Evolutionary conservation across 2,329 filamentous ascomycete genomes (phyloP).

Genomic region (Elsinoe fawcettii): DNA sequence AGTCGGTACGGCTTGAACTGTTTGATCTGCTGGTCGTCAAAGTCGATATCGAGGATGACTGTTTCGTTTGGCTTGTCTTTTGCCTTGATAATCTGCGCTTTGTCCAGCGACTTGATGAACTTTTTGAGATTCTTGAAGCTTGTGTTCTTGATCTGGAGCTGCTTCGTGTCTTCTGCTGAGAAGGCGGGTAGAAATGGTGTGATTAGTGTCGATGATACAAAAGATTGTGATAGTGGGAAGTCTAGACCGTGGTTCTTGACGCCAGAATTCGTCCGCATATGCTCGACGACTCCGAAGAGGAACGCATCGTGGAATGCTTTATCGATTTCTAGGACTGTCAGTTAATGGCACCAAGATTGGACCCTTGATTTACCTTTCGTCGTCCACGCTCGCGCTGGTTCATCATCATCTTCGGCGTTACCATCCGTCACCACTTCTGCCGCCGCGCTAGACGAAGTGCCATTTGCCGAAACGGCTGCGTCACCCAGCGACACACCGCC

Average conservation of each 20-base stretch:
- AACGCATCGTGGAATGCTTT: conserved; percentile 58
- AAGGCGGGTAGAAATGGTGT: conserved; percentile 58
- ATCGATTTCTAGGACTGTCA: conserved; percentile 52
- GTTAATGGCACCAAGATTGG: background rate
- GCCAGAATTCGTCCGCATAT: conserved; percentile 48
- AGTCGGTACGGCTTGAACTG: conserved; percentile 56
- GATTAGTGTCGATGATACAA: conserved; percentile 55
- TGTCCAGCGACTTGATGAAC: conserved; percentile 61
- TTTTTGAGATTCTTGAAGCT: conserved; percentile 64
- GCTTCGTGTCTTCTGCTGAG: conserved; percentile 47
- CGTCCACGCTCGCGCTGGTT: conserved; percentile 46
- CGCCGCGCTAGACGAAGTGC: conserved; percentile 3
- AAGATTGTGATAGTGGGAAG: conserved; percentile 56
- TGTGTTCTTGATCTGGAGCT: conserved; percentile 61
- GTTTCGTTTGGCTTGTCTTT: conserved; percentile 60
- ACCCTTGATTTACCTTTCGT: conserved; percentile 54
- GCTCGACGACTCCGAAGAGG: conserved; percentile 53
- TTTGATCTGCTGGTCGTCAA: conserved; percentile 46
- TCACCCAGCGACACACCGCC: conserved; percentile 40
- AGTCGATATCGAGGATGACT: conserved; percentile 58
- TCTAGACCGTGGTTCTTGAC: conserved; percentile 49
- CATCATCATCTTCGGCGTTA: conserved; percentile 23
- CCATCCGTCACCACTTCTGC: conserved; percentile 19
- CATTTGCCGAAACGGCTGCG: background rate
- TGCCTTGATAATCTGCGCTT: conserved; percentile 53